Conservation (phyloP, 306 rosid genomes). For the Pterocarpus santalinus region DNA sequence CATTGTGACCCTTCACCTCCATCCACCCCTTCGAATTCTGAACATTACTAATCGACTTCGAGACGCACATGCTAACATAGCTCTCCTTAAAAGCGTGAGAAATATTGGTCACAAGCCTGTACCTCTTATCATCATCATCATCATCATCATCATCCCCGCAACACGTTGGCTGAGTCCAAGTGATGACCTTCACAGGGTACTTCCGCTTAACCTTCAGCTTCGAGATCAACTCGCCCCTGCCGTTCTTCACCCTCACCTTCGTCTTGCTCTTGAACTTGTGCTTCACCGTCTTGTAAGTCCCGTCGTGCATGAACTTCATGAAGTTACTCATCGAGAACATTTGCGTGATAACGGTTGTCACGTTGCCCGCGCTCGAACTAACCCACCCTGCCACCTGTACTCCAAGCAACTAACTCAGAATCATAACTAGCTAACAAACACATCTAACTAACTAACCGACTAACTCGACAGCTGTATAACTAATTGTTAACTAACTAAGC, state of each 20-base stretch:
- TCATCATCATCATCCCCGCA: background rate
- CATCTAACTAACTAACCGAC: background rate
- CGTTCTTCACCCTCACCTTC: slow-evolving; percentile 47
- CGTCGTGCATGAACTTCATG: slow-evolving; percentile 54
- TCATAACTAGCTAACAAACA: background rate
- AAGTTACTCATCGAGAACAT: slow-evolving; percentile 52
- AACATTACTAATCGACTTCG: slow-evolving; percentile 41
- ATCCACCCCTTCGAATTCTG: slow-evolving; percentile 84
- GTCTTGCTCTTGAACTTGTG: slow-evolving; percentile 58
- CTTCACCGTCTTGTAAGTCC: slow-evolving; percentile 63
- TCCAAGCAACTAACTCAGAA: background rate
- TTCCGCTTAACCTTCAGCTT: slow-evolving; percentile 44
- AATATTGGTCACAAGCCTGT: slow-evolving; percentile 59
- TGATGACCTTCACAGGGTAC: slow-evolving; percentile 62
- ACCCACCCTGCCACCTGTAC: slow-evolving; percentile 68
- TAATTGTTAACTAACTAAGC: background rate
- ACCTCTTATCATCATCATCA: slow-evolving; percentile 12
- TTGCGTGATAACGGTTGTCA: slow-evolving; percentile 58
- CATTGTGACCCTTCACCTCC: slow-evolving; percentile 76
- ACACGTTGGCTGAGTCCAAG: slow-evolving; percentile 44
- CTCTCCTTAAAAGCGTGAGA: slow-evolving; percentile 63
- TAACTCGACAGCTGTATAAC: background rate
- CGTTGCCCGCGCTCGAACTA: slow-evolving; percentile 68
- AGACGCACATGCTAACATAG: slow-evolving; percentile 7
- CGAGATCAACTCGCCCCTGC: slow-evolving; percentile 39